These are phyloP conservation scores for Acorus calamus DNA, from an alignment of 106 monocot genomes.

Conservation along the genomic window DNA sequence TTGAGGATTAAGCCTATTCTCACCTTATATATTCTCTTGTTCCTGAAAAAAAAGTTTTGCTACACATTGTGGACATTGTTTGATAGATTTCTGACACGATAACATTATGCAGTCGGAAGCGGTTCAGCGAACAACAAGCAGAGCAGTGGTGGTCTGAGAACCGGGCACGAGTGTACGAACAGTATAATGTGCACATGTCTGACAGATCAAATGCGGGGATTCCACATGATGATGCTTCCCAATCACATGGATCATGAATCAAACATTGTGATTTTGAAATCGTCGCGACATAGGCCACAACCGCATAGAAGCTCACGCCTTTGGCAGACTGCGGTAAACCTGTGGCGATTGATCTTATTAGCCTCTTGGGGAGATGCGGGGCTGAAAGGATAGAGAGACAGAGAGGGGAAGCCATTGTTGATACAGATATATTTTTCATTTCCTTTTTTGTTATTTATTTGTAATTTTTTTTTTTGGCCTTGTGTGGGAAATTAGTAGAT, in stretches of 20 bases:
- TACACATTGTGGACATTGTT: too few relatives aligned
- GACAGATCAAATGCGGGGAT: slow-evolving; percentile 41
- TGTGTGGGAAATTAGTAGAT: slow-evolving; percentile 17
- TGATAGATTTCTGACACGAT: too few relatives aligned
- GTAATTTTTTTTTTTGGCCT: slow-evolving; percentile 4
- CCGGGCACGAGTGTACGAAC: slow-evolving; percentile 68
- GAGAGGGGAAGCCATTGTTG: not conserved
- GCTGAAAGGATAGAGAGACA: too few relatives aligned
- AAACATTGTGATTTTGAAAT: too few relatives aligned
- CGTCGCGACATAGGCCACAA: too few relatives aligned
- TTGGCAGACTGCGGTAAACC: too few relatives aligned
- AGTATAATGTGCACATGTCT: slow-evolving; percentile 72
- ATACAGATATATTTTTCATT: slow-evolving; percentile 13
- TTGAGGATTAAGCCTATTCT: too few relatives aligned
- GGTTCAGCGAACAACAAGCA: slow-evolving; percentile 94
- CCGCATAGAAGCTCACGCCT: too few relatives aligned
- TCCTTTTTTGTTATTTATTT: slow-evolving; percentile 6
- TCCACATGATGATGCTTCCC: slow-evolving; percentile 26
- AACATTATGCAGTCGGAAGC: slow-evolving; percentile 57
- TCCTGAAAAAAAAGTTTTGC: too few relatives aligned
- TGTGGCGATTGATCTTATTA: too few relatives aligned
- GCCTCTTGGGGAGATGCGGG: too few relatives aligned
- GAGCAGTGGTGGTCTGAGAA: slow-evolving; percentile 99
- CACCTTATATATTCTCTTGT: too few relatives aligned
- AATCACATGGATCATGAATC: slow-evolving; percentile 9